These are phyloP conservation scores for Malbranchea zuffiana DNA, from an alignment of 2,329 filamentous ascomycete genomes.

Conservation along the genomic window DNA sequence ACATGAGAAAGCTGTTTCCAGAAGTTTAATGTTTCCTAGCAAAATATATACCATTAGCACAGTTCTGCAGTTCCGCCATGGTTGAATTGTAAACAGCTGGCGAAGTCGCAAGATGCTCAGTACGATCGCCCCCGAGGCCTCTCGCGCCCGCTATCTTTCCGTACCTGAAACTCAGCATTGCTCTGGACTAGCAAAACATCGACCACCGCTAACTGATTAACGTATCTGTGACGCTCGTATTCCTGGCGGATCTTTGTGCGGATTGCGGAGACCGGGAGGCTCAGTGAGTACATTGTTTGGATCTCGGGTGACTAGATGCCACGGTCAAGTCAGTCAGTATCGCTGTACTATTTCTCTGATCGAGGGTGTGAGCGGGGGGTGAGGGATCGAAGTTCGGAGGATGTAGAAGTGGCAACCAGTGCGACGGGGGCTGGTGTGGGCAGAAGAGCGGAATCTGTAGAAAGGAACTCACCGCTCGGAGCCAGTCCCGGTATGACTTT, in stretches of 20 bases:
- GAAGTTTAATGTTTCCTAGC: constrained; percentile 93
- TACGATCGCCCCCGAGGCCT: too few relatives aligned
- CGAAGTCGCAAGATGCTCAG: too few relatives aligned
- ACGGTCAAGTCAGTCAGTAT: too few relatives aligned
- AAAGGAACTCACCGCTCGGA: constrained; percentile 89
- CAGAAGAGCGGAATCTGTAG: constrained; percentile 9
- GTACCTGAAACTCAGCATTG: constrained; percentile 86
- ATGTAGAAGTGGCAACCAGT: too few relatives aligned
- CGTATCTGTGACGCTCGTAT: constrained; percentile 90
- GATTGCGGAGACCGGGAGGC: constrained; percentile 74
- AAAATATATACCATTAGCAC: constrained; percentile 8
- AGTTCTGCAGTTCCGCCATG: not conserved
- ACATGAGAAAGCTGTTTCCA: constrained; percentile 96
- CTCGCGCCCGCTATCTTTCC: too few relatives aligned
- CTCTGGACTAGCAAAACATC: constrained; percentile 87
- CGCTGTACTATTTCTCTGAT: not conserved
- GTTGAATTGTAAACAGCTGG: too few relatives aligned
- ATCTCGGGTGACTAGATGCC: constrained; percentile 81
- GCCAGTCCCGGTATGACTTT: constrained; percentile 86
- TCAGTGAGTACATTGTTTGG: constrained; percentile 92
- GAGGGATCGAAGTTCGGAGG: too few relatives aligned
- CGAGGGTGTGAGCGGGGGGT: too few relatives aligned
- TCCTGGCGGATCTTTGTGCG: constrained; percentile 92
- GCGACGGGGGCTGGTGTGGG: too few relatives aligned
- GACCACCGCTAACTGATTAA: constrained; percentile 75